Base-by-base conservation (phyloP, 129 eudicot genomes). In the Kitagawia praeruptora region DNA sequence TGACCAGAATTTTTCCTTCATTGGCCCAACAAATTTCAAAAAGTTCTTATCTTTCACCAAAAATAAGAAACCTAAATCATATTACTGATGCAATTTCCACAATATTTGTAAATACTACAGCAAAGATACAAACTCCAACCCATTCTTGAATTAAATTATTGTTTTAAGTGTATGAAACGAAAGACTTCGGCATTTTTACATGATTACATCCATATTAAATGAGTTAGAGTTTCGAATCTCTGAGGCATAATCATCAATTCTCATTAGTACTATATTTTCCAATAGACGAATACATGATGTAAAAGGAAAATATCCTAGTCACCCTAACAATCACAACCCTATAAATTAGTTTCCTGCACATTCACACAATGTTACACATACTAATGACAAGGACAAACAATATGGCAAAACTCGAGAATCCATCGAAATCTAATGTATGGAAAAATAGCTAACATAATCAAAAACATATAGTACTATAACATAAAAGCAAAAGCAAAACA, bases 1-100 rank as follows among this genome's bases (percentile, higher is more conserved):
- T 77, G 42, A 95, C 85, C 74, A 92, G 97, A 82, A 95, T 80
- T 83, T 90, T 89, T 39, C 99, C 99, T 95, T 84, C 80, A 84
- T 78, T 46, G 11, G 25, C 77, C 31, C 23, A 23, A 75, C 39
- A 45, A n/a, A 75, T 28, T 75, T 75, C 6, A 75, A 21, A 25
- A 21, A n/a, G 47, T 13, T n/a, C 48, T 44, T 27, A 41, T 75
- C 51, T 14, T 75, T 18, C 6, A 25, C 8, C 77, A 15, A 15
- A 75, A 28, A 6, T n/a, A 28, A 75, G 47, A 51, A 28, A 44
- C 23, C 18, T 10, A 44, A 73, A 39, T 9, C 75, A 73, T 18
- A 12, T 44, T 4, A 25, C 18, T 5, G 13, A 28, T 46, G n/a
- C 39, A 14, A 74, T 14, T 48, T 11, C 54, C 18, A n/a, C 77